These are phyloP conservation scores for Boletus eberwhitei DNA, from an alignment of 768 basidiomycete species.

Conservation along the genomic window DNA sequence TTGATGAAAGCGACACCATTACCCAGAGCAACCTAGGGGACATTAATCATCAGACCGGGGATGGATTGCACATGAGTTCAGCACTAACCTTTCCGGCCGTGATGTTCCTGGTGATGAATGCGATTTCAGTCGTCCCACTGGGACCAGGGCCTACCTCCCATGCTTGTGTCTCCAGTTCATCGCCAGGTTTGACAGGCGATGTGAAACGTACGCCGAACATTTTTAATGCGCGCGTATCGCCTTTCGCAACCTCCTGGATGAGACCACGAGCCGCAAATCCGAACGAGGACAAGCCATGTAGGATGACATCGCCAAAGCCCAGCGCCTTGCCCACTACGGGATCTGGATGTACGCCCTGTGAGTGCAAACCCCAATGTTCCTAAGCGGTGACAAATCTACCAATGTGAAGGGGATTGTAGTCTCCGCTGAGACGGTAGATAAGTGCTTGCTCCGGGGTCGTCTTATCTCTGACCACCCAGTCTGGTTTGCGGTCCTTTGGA, in stretches of 20 bases:
- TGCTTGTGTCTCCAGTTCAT: conserved; percentile 70
- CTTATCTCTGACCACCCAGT: conserved; percentile 59
- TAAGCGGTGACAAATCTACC: conserved; percentile 36
- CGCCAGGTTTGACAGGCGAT: conserved; percentile 79
- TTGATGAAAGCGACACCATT: conserved; percentile 62
- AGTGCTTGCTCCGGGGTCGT: conserved; percentile 66
- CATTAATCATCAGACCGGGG: background rate
- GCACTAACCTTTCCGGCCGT: conserved; percentile 53
- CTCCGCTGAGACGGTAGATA: conserved; percentile 70
- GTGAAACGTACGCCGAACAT: conserved; percentile 77
- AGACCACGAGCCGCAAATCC: conserved; percentile 81
- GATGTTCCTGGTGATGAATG: conserved; percentile 60
- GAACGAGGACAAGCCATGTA: conserved; percentile 80
- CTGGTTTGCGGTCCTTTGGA: conserved; percentile 58
- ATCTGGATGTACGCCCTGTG: conserved; percentile 40
- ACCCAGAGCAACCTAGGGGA: conserved; percentile 47
- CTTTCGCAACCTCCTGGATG: conserved; percentile 57
- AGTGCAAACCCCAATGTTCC: background rate
- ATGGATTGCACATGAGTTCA: background rate
- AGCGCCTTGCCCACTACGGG: conserved; percentile 65
- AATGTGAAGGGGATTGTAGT: conserved; percentile 78
- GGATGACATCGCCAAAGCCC: conserved; percentile 82
- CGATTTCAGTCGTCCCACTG: conserved; percentile 53
- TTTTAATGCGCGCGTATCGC: conserved; percentile 59
- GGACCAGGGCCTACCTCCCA: conserved; percentile 76